Conservation (phyloP, 2,329 filamentous ascomycete species). For the Hawksworthiomyces lignivorus region DNA sequence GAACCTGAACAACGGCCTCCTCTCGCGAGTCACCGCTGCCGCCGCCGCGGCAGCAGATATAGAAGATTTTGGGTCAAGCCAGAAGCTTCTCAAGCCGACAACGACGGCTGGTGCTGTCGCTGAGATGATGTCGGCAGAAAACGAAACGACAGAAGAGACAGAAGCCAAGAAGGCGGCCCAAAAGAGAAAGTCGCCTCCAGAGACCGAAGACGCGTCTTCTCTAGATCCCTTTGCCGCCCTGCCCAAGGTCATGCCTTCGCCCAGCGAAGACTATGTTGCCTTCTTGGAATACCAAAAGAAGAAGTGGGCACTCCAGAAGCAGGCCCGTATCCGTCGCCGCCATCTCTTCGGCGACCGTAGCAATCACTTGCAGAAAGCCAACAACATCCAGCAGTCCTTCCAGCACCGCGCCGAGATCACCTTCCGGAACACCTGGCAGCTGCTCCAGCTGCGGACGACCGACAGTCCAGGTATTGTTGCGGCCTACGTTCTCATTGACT, state of each 20-base stretch:
- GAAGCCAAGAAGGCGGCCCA: conserved; percentile 31
- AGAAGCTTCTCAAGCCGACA: conserved; percentile 58
- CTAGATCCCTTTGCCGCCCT: conserved; percentile 74
- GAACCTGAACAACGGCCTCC: conserved; percentile 38
- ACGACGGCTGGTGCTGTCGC: conserved; percentile 46
- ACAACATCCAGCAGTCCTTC: conserved; percentile 63
- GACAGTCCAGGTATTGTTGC: conserved; percentile 79
- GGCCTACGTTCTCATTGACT: conserved; percentile 87
- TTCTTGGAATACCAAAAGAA: conserved; percentile 94
- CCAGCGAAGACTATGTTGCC: conserved; percentile 76
- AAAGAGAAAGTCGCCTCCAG: conserved; percentile 69
- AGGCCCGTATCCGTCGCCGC: conserved; percentile 73
- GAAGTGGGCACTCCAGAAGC: conserved; percentile 97
- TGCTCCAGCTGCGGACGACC: conserved; percentile 77
- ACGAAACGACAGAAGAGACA: not conserved
- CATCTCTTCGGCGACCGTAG: conserved; percentile 86
- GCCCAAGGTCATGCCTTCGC: conserved; percentile 74
- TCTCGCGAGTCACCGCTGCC: conserved; percentile 28
- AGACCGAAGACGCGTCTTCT: conserved; percentile 38
- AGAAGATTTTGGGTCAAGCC: conserved; percentile 63
- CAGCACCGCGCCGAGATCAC: conserved; percentile 85
- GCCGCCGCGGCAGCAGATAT: conserved; percentile 47
- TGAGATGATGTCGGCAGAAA: conserved; percentile 18
- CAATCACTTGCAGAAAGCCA: conserved; percentile 35
- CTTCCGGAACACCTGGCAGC: conserved; percentile 90